A percentile compares a stretch with the other conserved stretches of the same genome.
These are phyloP conservation scores for Apiotrichum laibachii DNA, from an alignment of 1,284 basidiomycete genomes.

Conservation along the genomic window DNA sequence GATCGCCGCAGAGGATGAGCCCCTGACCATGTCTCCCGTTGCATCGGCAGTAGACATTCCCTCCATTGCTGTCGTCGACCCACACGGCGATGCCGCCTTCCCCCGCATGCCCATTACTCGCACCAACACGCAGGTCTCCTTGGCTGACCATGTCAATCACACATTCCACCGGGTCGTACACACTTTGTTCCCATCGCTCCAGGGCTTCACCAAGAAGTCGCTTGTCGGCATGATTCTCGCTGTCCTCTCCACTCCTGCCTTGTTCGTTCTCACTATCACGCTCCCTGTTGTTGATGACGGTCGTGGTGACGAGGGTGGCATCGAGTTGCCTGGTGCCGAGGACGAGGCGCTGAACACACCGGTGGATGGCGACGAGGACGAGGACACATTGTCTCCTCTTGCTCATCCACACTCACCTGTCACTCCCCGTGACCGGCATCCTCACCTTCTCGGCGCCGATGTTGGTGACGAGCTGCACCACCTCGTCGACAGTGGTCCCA, in stretches of 20 bases:
- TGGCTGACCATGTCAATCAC: background rate
- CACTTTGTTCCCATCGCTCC: constrained; percentile 78
- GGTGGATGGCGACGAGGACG: constrained; percentile 26
- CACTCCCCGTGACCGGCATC: background rate
- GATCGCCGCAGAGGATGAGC: background rate
- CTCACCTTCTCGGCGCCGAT: constrained; percentile 5
- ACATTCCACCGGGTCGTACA: constrained; percentile 7
- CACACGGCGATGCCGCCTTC: background rate
- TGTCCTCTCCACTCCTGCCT: constrained; percentile 79
- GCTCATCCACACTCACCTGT: background rate
- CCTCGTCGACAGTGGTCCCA: constrained; percentile 34
- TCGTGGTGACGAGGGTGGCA: constrained; percentile 37
- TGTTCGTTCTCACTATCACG: constrained; percentile 80
- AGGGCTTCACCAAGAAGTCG: constrained; percentile 70
- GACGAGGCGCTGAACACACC: constrained; percentile 52
- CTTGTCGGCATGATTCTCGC: constrained; percentile 69
- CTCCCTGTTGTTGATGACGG: constrained; percentile 74
- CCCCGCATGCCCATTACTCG: background rate
- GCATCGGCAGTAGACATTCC: background rate
- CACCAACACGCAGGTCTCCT: background rate
- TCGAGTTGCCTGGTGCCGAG: constrained; percentile 37
- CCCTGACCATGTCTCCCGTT: background rate
- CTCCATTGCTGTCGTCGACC: constrained; percentile 3
- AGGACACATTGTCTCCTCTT: background rate
- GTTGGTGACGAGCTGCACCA: constrained; percentile 45